phyloP scores from a whole-genome alignment of 352 stramenopile genomes.

The Phytophthora citrophthora region DNA sequence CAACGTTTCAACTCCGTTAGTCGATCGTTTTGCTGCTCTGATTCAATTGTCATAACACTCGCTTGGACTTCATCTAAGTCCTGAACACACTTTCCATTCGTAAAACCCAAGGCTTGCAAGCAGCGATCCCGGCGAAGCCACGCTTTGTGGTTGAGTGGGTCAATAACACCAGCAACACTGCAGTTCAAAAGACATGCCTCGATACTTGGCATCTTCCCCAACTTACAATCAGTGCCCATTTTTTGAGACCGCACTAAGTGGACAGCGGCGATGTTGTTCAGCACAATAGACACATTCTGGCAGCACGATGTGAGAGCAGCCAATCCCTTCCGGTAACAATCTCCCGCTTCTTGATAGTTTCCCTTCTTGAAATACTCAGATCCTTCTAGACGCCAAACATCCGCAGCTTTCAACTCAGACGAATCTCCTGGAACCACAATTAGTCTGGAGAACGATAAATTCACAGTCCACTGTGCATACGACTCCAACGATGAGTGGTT shows the following conservation, averaged over 20 bases:
- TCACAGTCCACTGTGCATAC: constrained; percentile 23
- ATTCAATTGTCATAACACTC: not conserved
- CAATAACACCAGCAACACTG: constrained; percentile 34
- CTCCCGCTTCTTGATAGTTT: constrained; percentile 9
- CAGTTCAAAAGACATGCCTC: constrained; percentile 31
- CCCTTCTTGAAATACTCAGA: constrained; percentile 13
- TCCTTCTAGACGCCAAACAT: constrained; percentile 25
- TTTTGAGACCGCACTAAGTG: constrained; percentile 9
- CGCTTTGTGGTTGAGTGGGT: constrained; percentile 34
- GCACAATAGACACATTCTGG: constrained; percentile 18
- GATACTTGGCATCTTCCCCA: not conserved
- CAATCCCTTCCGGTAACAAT: constrained; percentile 24
- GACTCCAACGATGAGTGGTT: constrained; percentile 11
- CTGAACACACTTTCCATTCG: constrained; percentile 1
- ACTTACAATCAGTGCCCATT: not conserved
- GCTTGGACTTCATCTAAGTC: constrained; percentile 13
- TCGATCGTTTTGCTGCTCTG: not conserved
- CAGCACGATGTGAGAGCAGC: not conserved
- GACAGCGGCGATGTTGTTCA: constrained; percentile 39
- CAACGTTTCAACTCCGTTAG: constrained; percentile 16
- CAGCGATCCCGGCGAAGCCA: constrained; percentile 31
- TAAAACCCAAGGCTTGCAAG: constrained; percentile 21
- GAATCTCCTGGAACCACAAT: not conserved
- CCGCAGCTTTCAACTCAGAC: not conserved
- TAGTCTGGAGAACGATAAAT: not conserved